These are phyloP conservation scores for Vachellia pachyceras DNA, from an alignment of 306 rosid species.

Conservation along the genomic window DNA sequence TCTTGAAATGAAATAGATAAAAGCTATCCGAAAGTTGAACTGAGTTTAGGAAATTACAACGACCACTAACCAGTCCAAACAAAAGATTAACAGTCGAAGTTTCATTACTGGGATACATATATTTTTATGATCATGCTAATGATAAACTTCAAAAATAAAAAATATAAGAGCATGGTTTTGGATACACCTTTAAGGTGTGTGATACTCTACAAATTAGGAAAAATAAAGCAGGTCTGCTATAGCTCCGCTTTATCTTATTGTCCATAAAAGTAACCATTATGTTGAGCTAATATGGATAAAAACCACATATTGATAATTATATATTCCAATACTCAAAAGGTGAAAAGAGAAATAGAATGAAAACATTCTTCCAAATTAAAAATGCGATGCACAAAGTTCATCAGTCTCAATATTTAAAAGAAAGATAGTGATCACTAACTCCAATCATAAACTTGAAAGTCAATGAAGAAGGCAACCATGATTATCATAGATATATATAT, in stretches of 20 bases:
- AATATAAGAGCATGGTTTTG: background rate
- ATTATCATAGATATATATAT: background rate
- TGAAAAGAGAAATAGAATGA: background rate
- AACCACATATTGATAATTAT: constrained; percentile 29
- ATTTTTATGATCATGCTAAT: constrained; percentile 2
- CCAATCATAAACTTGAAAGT: background rate
- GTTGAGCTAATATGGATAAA: background rate
- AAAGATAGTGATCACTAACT: background rate
- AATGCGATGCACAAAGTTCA: constrained; percentile 5
- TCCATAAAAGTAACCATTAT: background rate
- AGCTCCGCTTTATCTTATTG: constrained; percentile 18
- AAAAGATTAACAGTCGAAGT: background rate
- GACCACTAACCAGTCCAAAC: constrained; percentile 20
- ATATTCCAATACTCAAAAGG: constrained; percentile 8
- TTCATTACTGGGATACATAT: constrained; percentile 2
- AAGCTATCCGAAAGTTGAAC: background rate
- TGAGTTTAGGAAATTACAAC: constrained; percentile 17
- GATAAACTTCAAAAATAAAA: constrained; percentile 8
- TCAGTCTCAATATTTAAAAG: background rate
- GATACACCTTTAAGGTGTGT: constrained; percentile 16
- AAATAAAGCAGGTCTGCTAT: background rate
- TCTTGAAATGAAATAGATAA: constrained; percentile 5
- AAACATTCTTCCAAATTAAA: background rate
- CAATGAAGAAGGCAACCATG: constrained; percentile 17
- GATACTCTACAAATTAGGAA: constrained; percentile 16